A percentile compares a stretch with the other conserved stretches of the same genome.
Conservation (phyloP, 495 filamentous ascomycete species). For the Physcia stellaris region DNA sequence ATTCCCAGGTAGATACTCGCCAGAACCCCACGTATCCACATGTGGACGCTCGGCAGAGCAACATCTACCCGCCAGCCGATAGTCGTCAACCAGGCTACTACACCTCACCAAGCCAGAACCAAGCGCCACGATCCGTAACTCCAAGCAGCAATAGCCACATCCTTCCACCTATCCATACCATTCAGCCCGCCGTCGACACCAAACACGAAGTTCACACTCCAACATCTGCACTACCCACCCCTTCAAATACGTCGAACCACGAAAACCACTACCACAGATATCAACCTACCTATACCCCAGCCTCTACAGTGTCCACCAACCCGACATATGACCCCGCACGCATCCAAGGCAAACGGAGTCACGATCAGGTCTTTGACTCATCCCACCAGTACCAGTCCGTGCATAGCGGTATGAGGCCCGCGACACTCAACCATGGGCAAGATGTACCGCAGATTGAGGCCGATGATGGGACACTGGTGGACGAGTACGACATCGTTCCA, state of each 20-base stretch:
- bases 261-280: slow-evolving; percentile 3
- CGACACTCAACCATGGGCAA: slow-evolving; percentile 6
- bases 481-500: slow-evolving; percentile 6
- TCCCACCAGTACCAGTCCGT: slow-evolving; percentile 9
- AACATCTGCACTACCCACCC: too few relatives aligned
- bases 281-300: background rate
- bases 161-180: slow-evolving; percentile 7
- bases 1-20: slow-evolving; percentile 4
- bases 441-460: slow-evolving; percentile 14
- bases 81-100: too few relatives aligned
- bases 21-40: too few relatives aligned
- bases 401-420: slow-evolving; percentile 13
- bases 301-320: background rate
- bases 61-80: too few relatives aligned
- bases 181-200: slow-evolving; percentile 2
- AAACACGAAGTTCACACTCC: slow-evolving; percentile 9
- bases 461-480: slow-evolving; percentile 12
- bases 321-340: background rate
- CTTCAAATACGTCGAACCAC: too few relatives aligned
- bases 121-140: slow-evolving; percentile 8
- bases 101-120: slow-evolving; percentile 4
- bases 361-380: slow-evolving; percentile 10
- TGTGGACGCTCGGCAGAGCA: too few relatives aligned
- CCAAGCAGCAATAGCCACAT: slow-evolving; percentile 6
- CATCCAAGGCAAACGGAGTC: slow-evolving; percentile 8